phyloP scores from a whole-genome alignment of 2,329 filamentous ascomycete genomes.

The Seiridium unicorne region DNA sequence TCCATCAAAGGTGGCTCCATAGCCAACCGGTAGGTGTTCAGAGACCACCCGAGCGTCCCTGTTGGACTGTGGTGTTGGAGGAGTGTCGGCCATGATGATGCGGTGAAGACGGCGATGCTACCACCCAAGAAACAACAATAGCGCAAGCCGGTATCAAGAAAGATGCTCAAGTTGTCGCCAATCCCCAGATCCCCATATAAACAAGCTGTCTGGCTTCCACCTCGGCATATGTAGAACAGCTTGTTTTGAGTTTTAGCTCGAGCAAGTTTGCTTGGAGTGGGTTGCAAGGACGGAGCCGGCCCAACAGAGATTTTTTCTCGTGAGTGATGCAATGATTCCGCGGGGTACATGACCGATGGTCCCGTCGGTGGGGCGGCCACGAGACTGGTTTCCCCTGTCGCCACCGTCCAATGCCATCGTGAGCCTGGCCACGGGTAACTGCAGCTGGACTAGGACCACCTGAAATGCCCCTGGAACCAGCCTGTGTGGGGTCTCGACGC shows the following conservation, averaged over 20 bases:
- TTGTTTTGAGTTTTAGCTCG: background rate
- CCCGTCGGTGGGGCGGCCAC: too few relatives aligned
- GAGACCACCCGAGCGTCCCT: constrained; percentile 34
- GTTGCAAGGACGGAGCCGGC: background rate
- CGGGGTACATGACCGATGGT: too few relatives aligned
- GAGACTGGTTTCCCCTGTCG: too few relatives aligned
- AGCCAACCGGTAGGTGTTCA: constrained; percentile 38
- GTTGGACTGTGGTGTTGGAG: constrained; percentile 12
- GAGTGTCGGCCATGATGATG: constrained; percentile 5
- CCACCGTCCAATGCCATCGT: too few relatives aligned
- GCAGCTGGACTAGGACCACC: too few relatives aligned
- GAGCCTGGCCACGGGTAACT: too few relatives aligned
- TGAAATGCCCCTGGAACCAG: too few relatives aligned
- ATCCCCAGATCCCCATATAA: background rate
- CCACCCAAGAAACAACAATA: background rate
- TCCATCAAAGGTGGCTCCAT: constrained; percentile 40
- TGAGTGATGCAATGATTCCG: background rate
- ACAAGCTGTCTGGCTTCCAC: background rate
- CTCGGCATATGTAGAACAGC: background rate
- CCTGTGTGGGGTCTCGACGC: too few relatives aligned
- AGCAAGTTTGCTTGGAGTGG: background rate
- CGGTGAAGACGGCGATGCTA: background rate
- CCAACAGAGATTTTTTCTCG: background rate
- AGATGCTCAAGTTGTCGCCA: background rate
- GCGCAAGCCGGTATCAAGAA: background rate